phyloP scores from a whole-genome alignment of 2,329 filamentous ascomycete species.

The Penicillium sp. region DNA sequence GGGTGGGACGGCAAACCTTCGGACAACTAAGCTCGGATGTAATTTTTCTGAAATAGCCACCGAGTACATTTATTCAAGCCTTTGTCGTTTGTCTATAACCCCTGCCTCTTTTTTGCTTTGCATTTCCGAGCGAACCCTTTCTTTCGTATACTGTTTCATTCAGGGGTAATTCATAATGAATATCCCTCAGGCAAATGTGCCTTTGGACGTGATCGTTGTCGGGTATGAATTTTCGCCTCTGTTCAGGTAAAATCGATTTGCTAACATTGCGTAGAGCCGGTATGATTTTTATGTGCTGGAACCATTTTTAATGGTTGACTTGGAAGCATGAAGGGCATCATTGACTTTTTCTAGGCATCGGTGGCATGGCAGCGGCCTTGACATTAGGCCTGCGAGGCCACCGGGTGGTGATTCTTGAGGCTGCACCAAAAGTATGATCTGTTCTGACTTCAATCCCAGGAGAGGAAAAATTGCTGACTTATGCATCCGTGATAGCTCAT shows the following conservation, averaged over 20 bases:
- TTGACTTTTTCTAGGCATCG: constrained; percentile 30
- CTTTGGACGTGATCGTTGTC: constrained; percentile 35
- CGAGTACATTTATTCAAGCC: background rate
- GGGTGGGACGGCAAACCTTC: constrained; percentile 18
- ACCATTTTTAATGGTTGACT: background rate
- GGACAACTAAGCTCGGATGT: constrained; percentile 6
- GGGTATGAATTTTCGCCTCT: constrained; percentile 25
- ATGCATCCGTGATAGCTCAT: constrained; percentile 23
- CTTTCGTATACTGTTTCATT: background rate
- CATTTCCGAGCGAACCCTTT: background rate
- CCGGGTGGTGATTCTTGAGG: constrained; percentile 33
- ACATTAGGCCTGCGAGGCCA: constrained; percentile 36
- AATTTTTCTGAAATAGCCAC: constrained; percentile 16
- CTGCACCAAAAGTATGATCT: constrained; percentile 32
- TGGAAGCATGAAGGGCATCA: background rate
- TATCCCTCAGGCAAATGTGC: constrained; percentile 24
- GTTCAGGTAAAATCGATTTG: background rate
- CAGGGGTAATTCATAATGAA: constrained; percentile 15
- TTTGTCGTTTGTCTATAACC: background rate
- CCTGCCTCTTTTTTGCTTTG: background rate
- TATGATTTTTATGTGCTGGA: constrained; percentile 16
- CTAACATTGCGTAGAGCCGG: constrained; percentile 26
- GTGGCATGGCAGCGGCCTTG: constrained; percentile 37
- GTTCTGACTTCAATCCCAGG: no score
- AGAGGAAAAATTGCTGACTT: constrained; percentile 1